Evolutionary conservation across 257 asterid genomes (phyloP).

Genomic region (Fraxinus americana): DNA sequence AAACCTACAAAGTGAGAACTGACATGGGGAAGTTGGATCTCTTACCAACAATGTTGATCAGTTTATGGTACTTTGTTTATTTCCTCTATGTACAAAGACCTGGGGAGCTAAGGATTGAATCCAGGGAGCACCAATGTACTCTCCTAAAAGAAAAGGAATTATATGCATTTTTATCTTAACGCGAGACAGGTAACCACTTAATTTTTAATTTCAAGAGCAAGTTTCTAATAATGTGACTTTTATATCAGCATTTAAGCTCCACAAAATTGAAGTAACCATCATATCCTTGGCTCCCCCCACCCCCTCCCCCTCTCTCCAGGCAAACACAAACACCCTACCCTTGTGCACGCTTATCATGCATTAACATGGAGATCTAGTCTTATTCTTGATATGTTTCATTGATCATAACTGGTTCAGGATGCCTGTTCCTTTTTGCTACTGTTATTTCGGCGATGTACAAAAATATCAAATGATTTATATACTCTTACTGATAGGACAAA

Average conservation of each 20-base stretch:
- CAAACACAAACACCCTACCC: neutral
- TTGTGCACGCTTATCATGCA: neutral
- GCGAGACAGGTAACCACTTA: neutral
- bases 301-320: neutral
- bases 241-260: neutral
- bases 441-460: neutral
- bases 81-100: neutral
- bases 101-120: neutral
- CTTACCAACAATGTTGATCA: neutral
- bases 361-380: neutral
- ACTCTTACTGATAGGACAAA: constrained; percentile 3
- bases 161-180: neutral
- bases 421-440: neutral
- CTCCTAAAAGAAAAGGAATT: neutral
- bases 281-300: neutral
- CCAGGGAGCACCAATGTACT: neutral
- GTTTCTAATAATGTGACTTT: neutral
- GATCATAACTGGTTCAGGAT: neutral
- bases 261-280: neutral
- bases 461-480: neutral
- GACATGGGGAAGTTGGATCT: neutral
- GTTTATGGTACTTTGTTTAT: neutral
- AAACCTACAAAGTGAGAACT: neutral
- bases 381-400: neutral
- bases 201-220: neutral